These are phyloP conservation scores for Fusarium musae DNA, from an alignment of 2,329 filamentous ascomycete species.

Conservation along the genomic window DNA sequence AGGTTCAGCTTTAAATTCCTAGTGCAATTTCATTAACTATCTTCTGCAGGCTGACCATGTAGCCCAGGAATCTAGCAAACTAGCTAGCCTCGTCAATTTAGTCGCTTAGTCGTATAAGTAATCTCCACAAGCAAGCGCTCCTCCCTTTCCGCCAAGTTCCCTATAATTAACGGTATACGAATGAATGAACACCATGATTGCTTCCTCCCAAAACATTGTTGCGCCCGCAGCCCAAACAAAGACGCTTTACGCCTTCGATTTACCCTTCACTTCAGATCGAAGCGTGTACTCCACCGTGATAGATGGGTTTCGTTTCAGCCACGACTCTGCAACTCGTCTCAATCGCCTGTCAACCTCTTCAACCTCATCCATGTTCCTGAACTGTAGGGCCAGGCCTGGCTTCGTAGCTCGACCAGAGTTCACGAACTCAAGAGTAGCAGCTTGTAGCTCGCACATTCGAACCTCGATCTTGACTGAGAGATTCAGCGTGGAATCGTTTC, in stretches of 20 bases:
- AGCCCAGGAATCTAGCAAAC: background rate
- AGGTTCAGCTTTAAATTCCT: constrained; percentile 7
- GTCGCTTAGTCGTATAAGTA: constrained; percentile 24
- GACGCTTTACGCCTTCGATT: constrained; percentile 27
- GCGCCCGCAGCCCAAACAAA: constrained; percentile 15
- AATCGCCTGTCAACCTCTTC: constrained; percentile 36
- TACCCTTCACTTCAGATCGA: constrained; percentile 43
- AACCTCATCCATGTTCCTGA: constrained; percentile 42
- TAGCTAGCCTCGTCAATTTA: constrained; percentile 9
- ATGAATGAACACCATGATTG: constrained; percentile 2
- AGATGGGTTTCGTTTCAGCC: constrained; percentile 26
- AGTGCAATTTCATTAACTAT: constrained; percentile 11
- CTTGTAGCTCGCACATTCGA: constrained; percentile 14
- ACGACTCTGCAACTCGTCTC: constrained; percentile 33
- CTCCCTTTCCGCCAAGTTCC: background rate
- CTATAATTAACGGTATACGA: background rate
- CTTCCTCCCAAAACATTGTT: constrained; percentile 4
- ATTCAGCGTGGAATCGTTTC: constrained; percentile 24
- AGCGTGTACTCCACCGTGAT: constrained; percentile 44
- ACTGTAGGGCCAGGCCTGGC: constrained; percentile 24
- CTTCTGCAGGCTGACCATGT: background rate
- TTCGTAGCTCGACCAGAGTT: constrained; percentile 8
- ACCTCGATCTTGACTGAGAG: constrained; percentile 15
- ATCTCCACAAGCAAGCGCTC: constrained; percentile 11
- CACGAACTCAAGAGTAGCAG: constrained; percentile 16